These are phyloP conservation scores for Globisporangium solare DNA, from an alignment of 352 stramenopile species.

Conservation along the genomic window DNA sequence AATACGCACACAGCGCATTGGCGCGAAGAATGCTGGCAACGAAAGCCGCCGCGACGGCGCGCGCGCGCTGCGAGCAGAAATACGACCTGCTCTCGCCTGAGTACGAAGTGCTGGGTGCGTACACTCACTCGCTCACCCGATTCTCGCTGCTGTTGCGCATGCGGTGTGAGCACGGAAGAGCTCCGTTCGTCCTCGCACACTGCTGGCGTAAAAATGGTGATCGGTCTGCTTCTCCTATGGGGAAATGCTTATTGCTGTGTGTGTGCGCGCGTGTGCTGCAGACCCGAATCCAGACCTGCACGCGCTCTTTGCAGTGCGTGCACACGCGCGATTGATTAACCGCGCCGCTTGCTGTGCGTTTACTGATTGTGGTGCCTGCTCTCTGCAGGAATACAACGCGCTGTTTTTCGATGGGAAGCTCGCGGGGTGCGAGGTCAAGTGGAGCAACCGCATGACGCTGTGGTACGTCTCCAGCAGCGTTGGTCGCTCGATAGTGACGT, in stretches of 20 bases:
- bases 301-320: slow-evolving; percentile 59
- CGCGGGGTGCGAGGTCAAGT: slow-evolving; percentile 80
- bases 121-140: no score
- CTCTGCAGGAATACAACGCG: slow-evolving; percentile 67
- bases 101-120: slow-evolving; percentile 60
- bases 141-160: background rate
- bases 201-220: no score
- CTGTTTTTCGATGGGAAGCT: slow-evolving; percentile 83
- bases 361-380: no score
- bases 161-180: background rate
- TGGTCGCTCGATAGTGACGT: background rate
- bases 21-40: no score
- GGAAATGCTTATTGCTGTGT: background rate
- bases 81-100: slow-evolving; percentile 60
- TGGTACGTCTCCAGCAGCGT: slow-evolving; percentile 32
- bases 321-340: background rate
- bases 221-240: no score
- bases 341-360: background rate
- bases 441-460: slow-evolving; percentile 88
- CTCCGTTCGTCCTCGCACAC: no score
- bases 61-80: slow-evolving; percentile 4
- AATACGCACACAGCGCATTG: no score
- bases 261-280: slow-evolving; percentile 17
- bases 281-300: slow-evolving; percentile 82
- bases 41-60: background rate